Base-by-base conservation (phyloP, 2,329 filamentous ascomycete species). In the Penicillium rolfsii region DNA sequence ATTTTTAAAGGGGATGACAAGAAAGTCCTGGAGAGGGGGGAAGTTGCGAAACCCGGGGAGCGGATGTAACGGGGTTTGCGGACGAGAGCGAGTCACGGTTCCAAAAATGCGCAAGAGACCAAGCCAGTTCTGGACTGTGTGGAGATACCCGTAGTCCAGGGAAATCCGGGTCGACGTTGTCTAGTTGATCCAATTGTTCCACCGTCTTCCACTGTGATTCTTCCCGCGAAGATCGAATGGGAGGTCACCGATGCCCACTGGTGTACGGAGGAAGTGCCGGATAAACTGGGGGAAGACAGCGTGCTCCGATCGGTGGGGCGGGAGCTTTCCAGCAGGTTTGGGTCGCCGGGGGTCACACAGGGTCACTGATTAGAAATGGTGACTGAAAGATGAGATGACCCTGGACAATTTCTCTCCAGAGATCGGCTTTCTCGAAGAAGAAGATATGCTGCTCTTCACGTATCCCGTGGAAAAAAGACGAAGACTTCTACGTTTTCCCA, bases 61-160 rank as follows among this genome's bases (percentile, higher is more conserved):
- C 70, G 72, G 72, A 73, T 70, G 72, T 72, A 73, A 70, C 72
- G 71, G 72, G 55, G 64, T 57, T 68, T 65, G 54, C 55, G 63
- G 62, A 49, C 60, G 57, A 55, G 28, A 16, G 48, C 40, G 19
- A 53, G 40, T 54, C 40, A 54, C 22, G 30, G 11, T 9, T 36
- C 40, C n/a, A 24, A 22, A 19, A 41, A 22, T 22, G n/a, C n/a
- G 40, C 40, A 41, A 22, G n/a, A 43, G 40, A 43, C 40, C 49
- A 52, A 54, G 41, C 49, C 38, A 48, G n/a, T 35, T 36, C 40
- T 28, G 38, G 26, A 22, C 22, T 28, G 11, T 24, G 33, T 38
- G 35, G 35, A 36, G 35, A 1, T 36, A 36, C 35, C 30, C 30
- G 30, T 33, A 9, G 30, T 33, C 11, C 2, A 3, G 30, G 30